These are phyloP conservation scores for Wickerhamomyces sp. DNA, from an alignment of 1,139 yeast genomes.

Conservation along the genomic window DNA sequence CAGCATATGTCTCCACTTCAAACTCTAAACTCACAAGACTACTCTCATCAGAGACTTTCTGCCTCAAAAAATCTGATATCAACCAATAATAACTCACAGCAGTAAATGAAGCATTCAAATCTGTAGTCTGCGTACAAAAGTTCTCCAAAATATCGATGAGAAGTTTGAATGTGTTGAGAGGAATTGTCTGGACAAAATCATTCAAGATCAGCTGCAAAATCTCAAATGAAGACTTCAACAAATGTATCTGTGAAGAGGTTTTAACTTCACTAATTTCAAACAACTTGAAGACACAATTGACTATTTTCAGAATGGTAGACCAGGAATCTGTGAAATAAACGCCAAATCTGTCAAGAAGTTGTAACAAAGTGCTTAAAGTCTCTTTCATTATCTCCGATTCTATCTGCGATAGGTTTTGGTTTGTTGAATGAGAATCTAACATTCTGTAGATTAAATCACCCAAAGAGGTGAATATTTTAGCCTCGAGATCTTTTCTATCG, in stretches of 20 bases:
- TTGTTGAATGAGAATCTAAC: slow-evolving; percentile 7
- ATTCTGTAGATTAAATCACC: slow-evolving; percentile 13
- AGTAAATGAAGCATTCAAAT: slow-evolving; percentile 82
- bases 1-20: neutral
- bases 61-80: slow-evolving; percentile 68
- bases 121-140: slow-evolving; percentile 66
- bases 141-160: slow-evolving; percentile 67
- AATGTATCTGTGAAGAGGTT: slow-evolving; percentile 31
- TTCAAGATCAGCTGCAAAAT: slow-evolving; percentile 78
- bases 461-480: slow-evolving; percentile 18
- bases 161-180: slow-evolving; percentile 52
- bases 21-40: neutral
- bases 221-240: slow-evolving; percentile 66
- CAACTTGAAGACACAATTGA: slow-evolving; percentile 60
- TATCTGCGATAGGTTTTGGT: slow-evolving; percentile 17
- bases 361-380: slow-evolving; percentile 57
- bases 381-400: slow-evolving; percentile 66
- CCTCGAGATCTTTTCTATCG: slow-evolving; percentile 11
- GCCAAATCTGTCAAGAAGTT: slow-evolving; percentile 70
- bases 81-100: slow-evolving; percentile 91
- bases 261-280: slow-evolving; percentile 27
- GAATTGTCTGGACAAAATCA: slow-evolving; percentile 72
- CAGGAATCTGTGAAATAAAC: slow-evolving; percentile 59
- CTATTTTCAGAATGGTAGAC: slow-evolving; percentile 63
- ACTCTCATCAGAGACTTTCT: slow-evolving; percentile 8